phyloP scores from a whole-genome alignment of 164 flowering plant genomes.

The Aristolochia californica region DNA sequence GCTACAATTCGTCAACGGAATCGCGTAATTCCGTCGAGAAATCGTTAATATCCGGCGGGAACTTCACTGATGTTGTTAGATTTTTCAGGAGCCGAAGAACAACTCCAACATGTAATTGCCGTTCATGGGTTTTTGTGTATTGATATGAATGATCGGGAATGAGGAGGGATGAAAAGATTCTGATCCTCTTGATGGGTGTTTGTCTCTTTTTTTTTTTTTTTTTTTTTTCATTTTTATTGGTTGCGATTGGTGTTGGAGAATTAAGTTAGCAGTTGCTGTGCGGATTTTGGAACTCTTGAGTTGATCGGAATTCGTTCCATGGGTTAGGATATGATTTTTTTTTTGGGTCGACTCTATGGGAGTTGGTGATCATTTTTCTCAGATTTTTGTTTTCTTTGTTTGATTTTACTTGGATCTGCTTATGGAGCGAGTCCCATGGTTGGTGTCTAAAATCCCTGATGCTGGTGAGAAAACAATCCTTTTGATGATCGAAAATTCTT shows the following conservation, averaged over 20 bases:
- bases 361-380: neutral
- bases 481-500: slow-evolving; percentile 4
- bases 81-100: slow-evolving; percentile 1
- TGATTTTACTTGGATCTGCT: neutral
- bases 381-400: neutral
- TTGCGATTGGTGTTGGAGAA: neutral
- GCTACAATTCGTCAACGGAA: slow-evolving; percentile 5
- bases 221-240: neutral
- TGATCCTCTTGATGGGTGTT: neutral
- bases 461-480: slow-evolving; percentile 4
- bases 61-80: slow-evolving; percentile 9
- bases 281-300: neutral
- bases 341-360: neutral
- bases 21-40: slow-evolving; percentile 2
- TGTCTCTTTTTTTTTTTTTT: neutral
- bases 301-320: neutral
- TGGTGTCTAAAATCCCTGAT: neutral
- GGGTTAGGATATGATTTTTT: neutral
- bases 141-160: neutral
- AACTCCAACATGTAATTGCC: slow-evolving; percentile 9
- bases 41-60: neutral
- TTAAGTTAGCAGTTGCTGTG: too few species aligned
- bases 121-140: neutral
- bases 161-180: neutral
- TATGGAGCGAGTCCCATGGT: neutral